Base-by-base conservation (phyloP, 345 rosid species). In the Linum trigynum region DNA sequence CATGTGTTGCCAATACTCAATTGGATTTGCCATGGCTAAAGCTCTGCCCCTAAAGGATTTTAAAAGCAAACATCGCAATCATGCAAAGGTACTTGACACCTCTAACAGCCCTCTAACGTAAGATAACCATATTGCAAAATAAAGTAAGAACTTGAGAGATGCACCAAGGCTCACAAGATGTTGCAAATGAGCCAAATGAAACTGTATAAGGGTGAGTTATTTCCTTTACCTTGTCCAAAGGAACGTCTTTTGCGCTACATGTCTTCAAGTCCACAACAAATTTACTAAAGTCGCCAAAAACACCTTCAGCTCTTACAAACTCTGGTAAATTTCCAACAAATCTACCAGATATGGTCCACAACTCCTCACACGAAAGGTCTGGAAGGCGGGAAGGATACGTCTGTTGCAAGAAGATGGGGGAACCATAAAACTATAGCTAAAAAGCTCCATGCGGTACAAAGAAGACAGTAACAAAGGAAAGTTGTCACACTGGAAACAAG, bases 291-390 rank as follows among this genome's bases (percentile, higher is more conserved):
- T 84, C 88, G 76, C 88, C 90, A 17, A 68, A 65, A 64, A 80
- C 62, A 69, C 97, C 90, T 72, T 56, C 77, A 62, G 79, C 84
- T 70, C 69, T 81, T 63, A 84, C 67, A 61, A 38, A 70, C 61
- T 75, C 85, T 5, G 95, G 95, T 67, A 87, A 83, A 59, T 71
- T 75, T 67, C 92, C 95, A 9, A 67, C 65, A 71, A 80, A 87
- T 79, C 97, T 81, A 64, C 97, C 97, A 72, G 73, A 80, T 51
- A 90, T 39, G 42, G 70, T 76, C 78, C 83, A 71, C 39, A 85
- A 87, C 55, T 74, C 70, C 65, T 76, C 77, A 39, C 84, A 82
- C 51, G 96, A 83, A 67, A 87, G 83, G 76, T 90, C 95, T 45
- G 92, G 85, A 65, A 85, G 74, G 57, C 51, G 60, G 23, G 81